phyloP scores from a whole-genome alignment of 2,329 filamentous ascomycete genomes.

The Fusarium sp. region DNA sequence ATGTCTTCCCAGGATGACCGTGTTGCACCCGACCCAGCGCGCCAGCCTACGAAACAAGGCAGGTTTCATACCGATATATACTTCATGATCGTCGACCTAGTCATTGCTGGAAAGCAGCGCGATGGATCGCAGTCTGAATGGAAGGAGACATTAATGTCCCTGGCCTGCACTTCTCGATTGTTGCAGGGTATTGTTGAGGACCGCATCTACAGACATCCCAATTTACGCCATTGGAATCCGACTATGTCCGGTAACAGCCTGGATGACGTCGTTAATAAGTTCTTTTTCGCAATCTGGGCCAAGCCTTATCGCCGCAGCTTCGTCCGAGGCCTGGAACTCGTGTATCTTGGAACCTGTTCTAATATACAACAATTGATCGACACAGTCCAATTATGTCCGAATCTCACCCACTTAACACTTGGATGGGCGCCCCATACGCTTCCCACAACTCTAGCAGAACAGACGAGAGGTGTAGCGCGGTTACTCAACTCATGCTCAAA shows the following conservation, averaged over 20 bases:
- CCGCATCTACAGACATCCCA: slow-evolving; percentile 7
- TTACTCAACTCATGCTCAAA: slow-evolving; percentile 19
- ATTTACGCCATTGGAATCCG: no score
- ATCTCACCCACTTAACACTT: not conserved
- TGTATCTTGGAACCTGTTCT: not conserved
- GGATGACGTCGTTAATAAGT: not conserved
- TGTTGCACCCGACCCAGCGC: no score
- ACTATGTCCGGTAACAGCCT: not conserved
- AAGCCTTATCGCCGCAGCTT: slow-evolving; percentile 7
- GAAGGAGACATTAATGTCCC: slow-evolving; percentile 9
- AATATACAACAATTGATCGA: not conserved
- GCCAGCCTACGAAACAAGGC: no score
- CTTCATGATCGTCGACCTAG: not conserved
- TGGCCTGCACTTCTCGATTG: not conserved
- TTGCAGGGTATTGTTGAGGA: slow-evolving; percentile 9
- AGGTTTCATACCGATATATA: not conserved
- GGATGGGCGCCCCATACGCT: no score
- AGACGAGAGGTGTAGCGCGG: not conserved
- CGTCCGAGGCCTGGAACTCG: not conserved
- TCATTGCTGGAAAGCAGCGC: not conserved
- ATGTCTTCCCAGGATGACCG: no score
- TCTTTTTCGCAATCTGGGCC: slow-evolving; percentile 8
- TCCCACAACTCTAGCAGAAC: no score
- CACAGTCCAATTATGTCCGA: slow-evolving; percentile 11
- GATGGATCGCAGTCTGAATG: not conserved